These are phyloP conservation scores for Cyclotella choctawhatcheeana DNA, from an alignment of 108 stramenopile genomes.

Conservation along the genomic window DNA sequence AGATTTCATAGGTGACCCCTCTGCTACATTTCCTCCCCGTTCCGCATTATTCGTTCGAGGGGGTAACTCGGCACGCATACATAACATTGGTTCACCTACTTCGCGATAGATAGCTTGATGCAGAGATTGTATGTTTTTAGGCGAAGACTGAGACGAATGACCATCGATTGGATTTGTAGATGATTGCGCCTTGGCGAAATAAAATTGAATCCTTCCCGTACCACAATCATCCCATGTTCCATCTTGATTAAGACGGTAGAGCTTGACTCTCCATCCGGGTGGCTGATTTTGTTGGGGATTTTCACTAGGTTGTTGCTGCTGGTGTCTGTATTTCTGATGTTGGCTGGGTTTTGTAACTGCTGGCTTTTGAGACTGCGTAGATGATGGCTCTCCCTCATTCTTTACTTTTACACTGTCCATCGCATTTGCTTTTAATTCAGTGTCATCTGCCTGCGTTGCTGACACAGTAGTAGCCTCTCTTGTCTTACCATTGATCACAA, in stretches of 20 bases:
- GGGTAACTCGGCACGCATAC: constrained; percentile 80
- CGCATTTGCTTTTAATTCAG: background rate
- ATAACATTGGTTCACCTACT: constrained; percentile 83
- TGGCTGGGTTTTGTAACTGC: background rate
- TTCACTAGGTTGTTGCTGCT: constrained; percentile 2
- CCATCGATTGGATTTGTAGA: background rate
- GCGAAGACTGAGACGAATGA: constrained; percentile 19
- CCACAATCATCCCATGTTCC: constrained; percentile 94
- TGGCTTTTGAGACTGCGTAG: background rate
- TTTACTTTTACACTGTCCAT: background rate
- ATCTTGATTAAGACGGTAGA: constrained; percentile 85
- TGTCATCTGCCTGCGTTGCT: background rate
- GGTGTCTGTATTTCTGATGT: background rate
- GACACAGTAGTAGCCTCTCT: too few relatives aligned
- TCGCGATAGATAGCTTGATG: constrained; percentile 55
- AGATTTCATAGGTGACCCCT: too few relatives aligned
- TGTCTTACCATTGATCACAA: too few relatives aligned
- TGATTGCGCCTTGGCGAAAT: constrained; percentile 40
- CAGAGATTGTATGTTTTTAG: background rate
- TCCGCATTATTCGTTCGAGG: constrained; percentile 13
- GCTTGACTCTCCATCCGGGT: constrained; percentile 90
- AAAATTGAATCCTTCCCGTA: constrained; percentile 82
- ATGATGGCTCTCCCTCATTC: background rate
- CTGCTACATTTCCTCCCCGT: too few relatives aligned
- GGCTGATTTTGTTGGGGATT: constrained; percentile 38